Conservation (phyloP, 441 rosid species). For the California macrophylla region DNA sequence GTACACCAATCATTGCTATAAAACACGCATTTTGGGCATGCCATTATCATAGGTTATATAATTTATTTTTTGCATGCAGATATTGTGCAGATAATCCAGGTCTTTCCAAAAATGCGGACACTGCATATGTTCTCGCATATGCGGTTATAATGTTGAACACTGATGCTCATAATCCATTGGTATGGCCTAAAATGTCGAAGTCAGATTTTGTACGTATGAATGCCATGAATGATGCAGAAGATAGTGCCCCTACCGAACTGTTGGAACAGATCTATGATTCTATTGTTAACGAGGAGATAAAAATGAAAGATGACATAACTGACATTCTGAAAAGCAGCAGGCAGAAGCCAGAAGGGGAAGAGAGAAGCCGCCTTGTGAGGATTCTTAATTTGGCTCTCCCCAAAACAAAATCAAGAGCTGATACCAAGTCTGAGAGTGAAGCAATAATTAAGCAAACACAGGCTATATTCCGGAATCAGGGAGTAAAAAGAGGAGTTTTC, state of each 20-base stretch:
- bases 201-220: constrained; percentile 86
- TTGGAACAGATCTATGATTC: constrained; percentile 95
- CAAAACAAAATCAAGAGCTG: constrained; percentile 55
- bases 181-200: constrained; percentile 98
- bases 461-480: constrained; percentile 80
- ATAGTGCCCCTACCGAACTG: constrained; percentile 76
- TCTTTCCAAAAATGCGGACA: constrained; percentile 93
- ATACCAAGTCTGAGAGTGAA: constrained; percentile 79
- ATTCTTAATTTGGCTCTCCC: constrained; percentile 94
- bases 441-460: constrained; percentile 88
- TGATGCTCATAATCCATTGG: constrained; percentile 96
- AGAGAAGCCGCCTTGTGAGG: constrained; percentile 76
- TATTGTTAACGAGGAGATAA: constrained; percentile 89
- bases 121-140: constrained; percentile 98
- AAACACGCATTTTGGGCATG: not conserved
- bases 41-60: not conserved
- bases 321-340: constrained; percentile 47
- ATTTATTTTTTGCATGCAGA: constrained; percentile 37
- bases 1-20: not conserved
- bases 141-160: constrained; percentile 97
- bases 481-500: constrained; percentile 85
- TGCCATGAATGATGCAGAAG: constrained; percentile 71
- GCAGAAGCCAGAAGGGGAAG: constrained; percentile 83
- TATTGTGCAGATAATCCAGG: constrained; percentile 95
- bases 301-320: constrained; percentile 74